Percentiles rank a stretch among this genome's conserved stretches.
These are phyloP conservation scores for Monosporascus sp. DNA, from an alignment of 2,329 filamentous ascomycete genomes.

Conservation along the genomic window DNA sequence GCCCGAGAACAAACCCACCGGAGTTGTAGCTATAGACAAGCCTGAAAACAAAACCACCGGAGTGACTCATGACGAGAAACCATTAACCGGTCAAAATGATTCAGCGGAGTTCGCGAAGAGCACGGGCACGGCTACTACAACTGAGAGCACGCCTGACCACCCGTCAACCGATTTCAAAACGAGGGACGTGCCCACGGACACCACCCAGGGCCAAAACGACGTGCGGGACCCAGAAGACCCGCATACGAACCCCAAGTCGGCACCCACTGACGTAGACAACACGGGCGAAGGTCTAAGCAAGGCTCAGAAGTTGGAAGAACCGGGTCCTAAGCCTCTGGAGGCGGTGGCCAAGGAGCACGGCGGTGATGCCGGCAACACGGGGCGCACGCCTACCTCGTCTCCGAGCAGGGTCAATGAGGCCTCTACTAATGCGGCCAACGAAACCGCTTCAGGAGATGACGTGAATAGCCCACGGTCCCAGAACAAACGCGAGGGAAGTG, in stretches of 20 bases:
- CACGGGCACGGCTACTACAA: slow-evolving; percentile 20
- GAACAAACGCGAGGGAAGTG: slow-evolving; percentile 42
- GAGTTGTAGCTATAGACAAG: not conserved
- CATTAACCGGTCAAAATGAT: not conserved
- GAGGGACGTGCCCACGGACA: slow-evolving; percentile 17
- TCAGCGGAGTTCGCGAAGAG: slow-evolving; percentile 16
- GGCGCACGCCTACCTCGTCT: not conserved
- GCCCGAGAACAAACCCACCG: slow-evolving; percentile 10
- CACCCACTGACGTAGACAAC: slow-evolving; percentile 34
- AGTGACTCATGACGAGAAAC: not conserved
- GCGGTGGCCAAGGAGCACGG: slow-evolving; percentile 24
- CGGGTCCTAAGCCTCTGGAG: slow-evolving; percentile 39
- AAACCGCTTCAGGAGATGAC: slow-evolving; percentile 7
- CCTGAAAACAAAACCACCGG: slow-evolving; percentile 11
- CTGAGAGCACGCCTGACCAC: slow-evolving; percentile 20
- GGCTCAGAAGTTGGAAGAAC: slow-evolving; percentile 32
- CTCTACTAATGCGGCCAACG: slow-evolving; percentile 26
- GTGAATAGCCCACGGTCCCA: slow-evolving; percentile 22
- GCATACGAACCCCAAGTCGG: slow-evolving; percentile 27
- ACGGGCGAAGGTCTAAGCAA: slow-evolving; percentile 26
- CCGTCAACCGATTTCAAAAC: slow-evolving; percentile 22
- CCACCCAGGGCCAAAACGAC: slow-evolving; percentile 33
- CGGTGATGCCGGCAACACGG: slow-evolving; percentile 21
- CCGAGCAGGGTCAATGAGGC: not conserved
- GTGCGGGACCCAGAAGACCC: slow-evolving; percentile 34